These are phyloP conservation scores for Myxozyma kluyveri DNA, from an alignment of 805 yeast species.

Conservation along the genomic window DNA sequence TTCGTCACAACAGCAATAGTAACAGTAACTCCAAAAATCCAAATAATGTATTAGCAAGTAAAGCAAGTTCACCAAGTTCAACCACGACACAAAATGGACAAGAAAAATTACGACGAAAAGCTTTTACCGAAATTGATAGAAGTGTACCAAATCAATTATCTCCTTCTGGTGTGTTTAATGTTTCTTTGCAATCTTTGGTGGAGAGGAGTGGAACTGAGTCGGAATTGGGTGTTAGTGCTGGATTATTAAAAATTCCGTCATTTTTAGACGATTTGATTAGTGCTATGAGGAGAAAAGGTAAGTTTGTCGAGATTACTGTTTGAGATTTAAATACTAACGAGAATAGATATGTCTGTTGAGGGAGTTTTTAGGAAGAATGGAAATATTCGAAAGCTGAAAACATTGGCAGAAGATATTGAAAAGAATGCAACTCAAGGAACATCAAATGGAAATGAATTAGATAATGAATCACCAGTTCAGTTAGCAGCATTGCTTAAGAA, in stretches of 20 bases:
- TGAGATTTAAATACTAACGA: background rate
- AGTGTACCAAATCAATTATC: background rate
- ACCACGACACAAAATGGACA: constrained; percentile 11
- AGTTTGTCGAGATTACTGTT: constrained; percentile 51
- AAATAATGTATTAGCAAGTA: too few relatives aligned
- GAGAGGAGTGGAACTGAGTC: constrained; percentile 76
- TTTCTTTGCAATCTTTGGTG: constrained; percentile 66
- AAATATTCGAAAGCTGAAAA: constrained; percentile 77
- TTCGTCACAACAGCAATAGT: constrained; percentile 21
- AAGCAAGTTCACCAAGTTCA: background rate
- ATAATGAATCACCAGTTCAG: constrained; percentile 78
- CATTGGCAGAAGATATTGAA: constrained; percentile 71
- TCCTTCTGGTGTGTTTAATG: constrained; percentile 64
- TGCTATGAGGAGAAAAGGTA: constrained; percentile 82
- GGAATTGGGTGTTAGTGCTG: constrained; percentile 79
- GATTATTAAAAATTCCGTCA: constrained; percentile 75
- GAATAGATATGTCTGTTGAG: constrained; percentile 67
- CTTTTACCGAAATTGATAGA: background rate
- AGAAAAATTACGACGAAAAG: constrained; percentile 13
- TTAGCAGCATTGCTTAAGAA: constrained; percentile 89
- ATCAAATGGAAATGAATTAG: constrained; percentile 12
- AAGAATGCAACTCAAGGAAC: constrained; percentile 54
- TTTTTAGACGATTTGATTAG: constrained; percentile 81
- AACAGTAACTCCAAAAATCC: constrained; percentile 4
- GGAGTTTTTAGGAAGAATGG: constrained; percentile 97